A percentile compares a stretch with the other conserved stretches of the same genome.
Evolutionary conservation across 164 flowering plant species (phyloP).

Genomic region (Chimonanthus salicifolius): DNA sequence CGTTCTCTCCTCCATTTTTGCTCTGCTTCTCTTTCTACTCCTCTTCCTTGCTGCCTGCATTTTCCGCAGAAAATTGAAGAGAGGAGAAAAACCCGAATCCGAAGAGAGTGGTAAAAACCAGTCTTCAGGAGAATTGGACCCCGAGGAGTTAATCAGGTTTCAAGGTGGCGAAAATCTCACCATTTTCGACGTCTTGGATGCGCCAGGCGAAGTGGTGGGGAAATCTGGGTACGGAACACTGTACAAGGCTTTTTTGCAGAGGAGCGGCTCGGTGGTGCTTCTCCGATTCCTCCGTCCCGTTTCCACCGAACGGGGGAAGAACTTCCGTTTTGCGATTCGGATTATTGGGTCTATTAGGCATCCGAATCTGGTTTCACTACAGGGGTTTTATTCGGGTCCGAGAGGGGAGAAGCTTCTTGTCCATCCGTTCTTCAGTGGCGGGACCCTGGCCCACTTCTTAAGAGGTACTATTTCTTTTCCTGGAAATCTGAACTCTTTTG

Average conservation of each 20-base stretch:
- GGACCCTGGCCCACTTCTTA: slow-evolving; percentile 67
- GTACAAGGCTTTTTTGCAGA: slow-evolving; percentile 56
- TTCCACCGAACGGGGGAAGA: slow-evolving; percentile 35
- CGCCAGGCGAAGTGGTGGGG: slow-evolving; percentile 94
- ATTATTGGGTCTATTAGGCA: slow-evolving; percentile 66
- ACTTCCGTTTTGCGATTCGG: slow-evolving; percentile 38
- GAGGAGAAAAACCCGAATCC: no score
- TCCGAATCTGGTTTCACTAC: slow-evolving; percentile 77
- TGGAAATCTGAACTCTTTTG: neutral
- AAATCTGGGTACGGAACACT: slow-evolving; percentile 84
- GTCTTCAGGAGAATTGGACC: slow-evolving; percentile 7
- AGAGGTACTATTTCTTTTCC: slow-evolving; percentile 37
- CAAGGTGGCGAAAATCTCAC: slow-evolving; percentile 54
- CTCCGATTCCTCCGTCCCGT: slow-evolving; percentile 82
- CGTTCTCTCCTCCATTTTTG: no score
- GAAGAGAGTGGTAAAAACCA: no score
- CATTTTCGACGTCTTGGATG: slow-evolving; percentile 69
- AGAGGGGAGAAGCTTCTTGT: slow-evolving; percentile 94
- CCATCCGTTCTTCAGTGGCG: slow-evolving; percentile 58
- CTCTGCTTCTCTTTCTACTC: no score
- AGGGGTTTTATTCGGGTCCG: slow-evolving; percentile 74
- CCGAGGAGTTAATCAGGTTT: slow-evolving; percentile 56
- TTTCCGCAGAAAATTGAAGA: no score
- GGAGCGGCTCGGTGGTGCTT: slow-evolving; percentile 41
- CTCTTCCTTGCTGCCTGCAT: no score